Conservation (phyloP, 1,139 yeast species). For the Keqinozyma sinolaborantium region DNA sequence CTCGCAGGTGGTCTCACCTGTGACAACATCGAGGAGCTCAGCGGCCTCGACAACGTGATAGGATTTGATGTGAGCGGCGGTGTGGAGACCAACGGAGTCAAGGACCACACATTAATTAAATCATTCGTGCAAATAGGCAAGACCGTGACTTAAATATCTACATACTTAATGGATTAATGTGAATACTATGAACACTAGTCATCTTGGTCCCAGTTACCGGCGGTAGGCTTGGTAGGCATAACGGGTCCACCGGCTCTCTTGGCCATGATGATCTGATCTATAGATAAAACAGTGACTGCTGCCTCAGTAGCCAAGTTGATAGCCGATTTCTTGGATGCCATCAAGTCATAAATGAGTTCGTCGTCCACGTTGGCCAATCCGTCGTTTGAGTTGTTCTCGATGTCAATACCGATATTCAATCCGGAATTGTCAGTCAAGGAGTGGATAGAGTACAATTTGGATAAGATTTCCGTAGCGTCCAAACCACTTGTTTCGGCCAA, state of each 20-base stretch:
- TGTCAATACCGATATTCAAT: conserved; percentile 63
- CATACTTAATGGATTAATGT: background rate
- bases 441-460: conserved; percentile 87
- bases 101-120: conserved; percentile 61
- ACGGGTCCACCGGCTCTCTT: conserved; percentile 97
- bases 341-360: conserved; percentile 73
- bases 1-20: conserved; percentile 91
- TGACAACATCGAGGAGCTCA: conserved; percentile 59
- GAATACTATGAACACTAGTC: conserved; percentile 43
- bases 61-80: conserved; percentile 98
- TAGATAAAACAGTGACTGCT: conserved; percentile 83
- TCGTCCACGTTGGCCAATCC: conserved; percentile 71
- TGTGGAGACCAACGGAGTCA: conserved; percentile 68
- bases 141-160: conserved; percentile 2
- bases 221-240: conserved; percentile 78
- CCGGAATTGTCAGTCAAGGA: conserved; percentile 32
- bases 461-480: conserved; percentile 83
- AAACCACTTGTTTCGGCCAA: conserved; percentile 94
- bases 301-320: conserved; percentile 95
- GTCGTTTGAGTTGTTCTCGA: conserved; percentile 57
- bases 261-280: conserved; percentile 91
- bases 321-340: conserved; percentile 80
- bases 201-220: conserved; percentile 95
- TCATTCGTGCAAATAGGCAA: conserved; percentile 52
- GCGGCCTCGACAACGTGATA: conserved; percentile 45